Base-by-base conservation (phyloP, 345 rosid species). In the Camelina hispida region DNA sequence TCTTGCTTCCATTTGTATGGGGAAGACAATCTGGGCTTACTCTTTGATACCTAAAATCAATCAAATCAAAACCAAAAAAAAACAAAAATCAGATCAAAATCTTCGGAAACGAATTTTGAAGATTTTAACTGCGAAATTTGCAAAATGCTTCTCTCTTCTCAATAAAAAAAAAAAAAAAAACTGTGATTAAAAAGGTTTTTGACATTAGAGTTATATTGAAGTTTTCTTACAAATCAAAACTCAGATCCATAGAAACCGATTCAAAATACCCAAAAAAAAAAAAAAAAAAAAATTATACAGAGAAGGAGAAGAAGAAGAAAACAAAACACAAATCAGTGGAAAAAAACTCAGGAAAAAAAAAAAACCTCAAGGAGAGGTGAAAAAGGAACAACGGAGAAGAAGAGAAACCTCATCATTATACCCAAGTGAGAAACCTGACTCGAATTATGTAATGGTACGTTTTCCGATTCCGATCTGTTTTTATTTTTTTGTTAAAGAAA, bases 1-100 rank as follows among this genome's bases (percentile, higher is more conserved):
- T 87, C 34, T 78, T 85, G 4, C 6, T 42, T 23, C 81, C 88
- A 55, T 85, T 84, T 53, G 80, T 75, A 1, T 80, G 72, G 22
- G 88, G 88, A 79, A 68, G 79, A 66, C 55, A 82, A 78, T 84
- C 89, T 68, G 91, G 84, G 74, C 83, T 83, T 61, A 83, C 89
- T 82, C 89, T 85, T 79, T 87, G 87, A 80, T 78, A 87, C 79
- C 92, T 87, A 77, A 77, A 1, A n/a, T 43, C 48, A 75, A 28
- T 28, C 30, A 28, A 23, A 58, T 34, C 42, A 14, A 6, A 43
- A 18, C 68, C 25, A 1, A 34, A 59, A 43, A 14, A 7, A 9
- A 44, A 13, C 13, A 42, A 51, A 42, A 51, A 34, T 42, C 52
- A 53, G 53, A 72, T 78, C 56, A 56, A 43, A 13, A 43, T 43